Conservation (phyloP, 2,329 filamentous ascomycete genomes). For the Neodidymelliopsis sp. region DNA sequence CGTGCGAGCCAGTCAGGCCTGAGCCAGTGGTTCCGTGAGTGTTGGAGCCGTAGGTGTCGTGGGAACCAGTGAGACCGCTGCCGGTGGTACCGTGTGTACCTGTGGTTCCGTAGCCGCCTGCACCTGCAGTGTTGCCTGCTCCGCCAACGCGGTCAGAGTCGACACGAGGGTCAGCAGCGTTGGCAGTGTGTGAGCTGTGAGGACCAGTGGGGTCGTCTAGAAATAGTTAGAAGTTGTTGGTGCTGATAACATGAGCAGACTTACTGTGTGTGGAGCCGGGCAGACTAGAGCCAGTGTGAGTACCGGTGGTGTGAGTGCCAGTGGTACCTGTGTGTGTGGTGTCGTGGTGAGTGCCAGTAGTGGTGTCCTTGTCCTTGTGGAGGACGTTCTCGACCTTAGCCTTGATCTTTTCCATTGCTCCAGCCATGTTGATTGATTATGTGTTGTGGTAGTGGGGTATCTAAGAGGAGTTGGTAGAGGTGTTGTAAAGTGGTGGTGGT, state of each 20-base stretch:
- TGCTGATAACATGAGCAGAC: not conserved
- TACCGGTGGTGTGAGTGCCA: constrained; percentile 13
- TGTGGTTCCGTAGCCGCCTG: constrained; percentile 32
- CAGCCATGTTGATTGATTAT: constrained; percentile 32
- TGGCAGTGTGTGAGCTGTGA: constrained; percentile 37
- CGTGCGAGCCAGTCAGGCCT: constrained; percentile 8
- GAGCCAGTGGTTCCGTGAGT: constrained; percentile 22
- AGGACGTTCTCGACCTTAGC: constrained; percentile 48
- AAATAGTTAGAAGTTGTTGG: constrained; percentile 6
- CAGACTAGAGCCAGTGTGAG: constrained; percentile 16
- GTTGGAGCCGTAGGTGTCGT: constrained; percentile 18
- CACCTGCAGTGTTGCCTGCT: constrained; percentile 26
- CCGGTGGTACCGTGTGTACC: constrained; percentile 29
- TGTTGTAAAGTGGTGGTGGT: constrained; percentile 6
- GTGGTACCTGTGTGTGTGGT: constrained; percentile 19
- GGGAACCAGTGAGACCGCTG: constrained; percentile 7
- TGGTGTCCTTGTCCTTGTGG: constrained; percentile 45
- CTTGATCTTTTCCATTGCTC: constrained; percentile 48
- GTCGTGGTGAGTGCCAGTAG: no score
- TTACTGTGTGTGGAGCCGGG: constrained; percentile 26
- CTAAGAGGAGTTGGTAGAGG: constrained; percentile 8
- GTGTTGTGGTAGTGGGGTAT: constrained; percentile 15
- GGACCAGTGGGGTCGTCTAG: constrained; percentile 42
- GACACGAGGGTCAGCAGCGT: constrained; percentile 42
- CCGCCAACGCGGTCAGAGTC: constrained; percentile 31